A percentile compares a stretch with the other conserved stretches of the same genome.
Conservation (phyloP, 225 moss, liverwort and hornwort genomes). For the Anthoceros angustus region DNA sequence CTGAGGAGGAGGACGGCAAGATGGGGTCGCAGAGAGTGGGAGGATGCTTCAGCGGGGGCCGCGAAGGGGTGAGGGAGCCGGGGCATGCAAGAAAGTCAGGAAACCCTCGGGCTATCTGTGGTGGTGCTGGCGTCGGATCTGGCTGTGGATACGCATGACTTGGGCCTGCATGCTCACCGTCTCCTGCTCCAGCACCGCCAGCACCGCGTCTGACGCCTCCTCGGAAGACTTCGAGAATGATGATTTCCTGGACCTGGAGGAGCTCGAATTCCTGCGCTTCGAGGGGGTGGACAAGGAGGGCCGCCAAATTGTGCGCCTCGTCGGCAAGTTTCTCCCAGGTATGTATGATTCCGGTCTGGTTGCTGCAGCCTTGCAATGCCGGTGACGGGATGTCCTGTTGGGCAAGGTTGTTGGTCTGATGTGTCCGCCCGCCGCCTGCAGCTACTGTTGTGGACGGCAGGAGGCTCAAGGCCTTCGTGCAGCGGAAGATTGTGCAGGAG, state of each 20-base stretch:
- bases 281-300: conserved; percentile 27
- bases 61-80: background rate
- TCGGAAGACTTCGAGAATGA: conserved; percentile 9
- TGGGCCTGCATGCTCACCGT: conserved; percentile 9
- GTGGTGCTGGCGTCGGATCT: conserved; percentile 37
- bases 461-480: conserved; percentile 42
- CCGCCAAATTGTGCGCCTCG: conserved; percentile 36
- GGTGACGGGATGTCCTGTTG: background rate
- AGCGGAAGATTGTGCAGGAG: conserved; percentile 42
- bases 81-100: background rate
- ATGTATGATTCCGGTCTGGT: background rate
- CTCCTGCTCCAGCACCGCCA: conserved; percentile 8
- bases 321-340: conserved; percentile 49
- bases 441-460: conserved; percentile 47
- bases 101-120: conserved; percentile 5
- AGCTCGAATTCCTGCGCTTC: conserved; percentile 33
- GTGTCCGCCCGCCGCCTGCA: conserved; percentile 15
- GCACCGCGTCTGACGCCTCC: conserved; percentile 8
- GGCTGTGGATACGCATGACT: conserved; percentile 23
- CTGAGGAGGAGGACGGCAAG: too few species aligned
- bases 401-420: background rate
- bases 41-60: background rate
- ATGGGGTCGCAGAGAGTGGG: background rate
- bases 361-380: background rate
- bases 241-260: conserved; percentile 36